Conservation (phyloP, 345 rosid genomes). For the Noccaea bulbosa region DNA sequence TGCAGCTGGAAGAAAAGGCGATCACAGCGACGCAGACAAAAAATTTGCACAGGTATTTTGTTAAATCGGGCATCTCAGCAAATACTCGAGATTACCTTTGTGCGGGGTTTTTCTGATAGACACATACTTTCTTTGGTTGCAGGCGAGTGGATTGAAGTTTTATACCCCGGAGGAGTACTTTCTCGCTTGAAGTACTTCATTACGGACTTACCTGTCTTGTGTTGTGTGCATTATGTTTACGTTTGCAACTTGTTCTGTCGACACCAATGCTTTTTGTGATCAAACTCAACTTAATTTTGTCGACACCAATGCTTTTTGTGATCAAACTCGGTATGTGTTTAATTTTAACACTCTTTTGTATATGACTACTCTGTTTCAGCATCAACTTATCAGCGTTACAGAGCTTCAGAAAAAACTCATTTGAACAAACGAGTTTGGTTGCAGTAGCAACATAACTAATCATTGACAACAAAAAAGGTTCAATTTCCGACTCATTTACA, state of each 20-base stretch:
- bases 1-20: slow-evolving; percentile 84
- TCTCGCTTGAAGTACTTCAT: slow-evolving; percentile 25
- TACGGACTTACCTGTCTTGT: slow-evolving; percentile 10
- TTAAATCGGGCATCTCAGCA: not conserved
- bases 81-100: not conserved
- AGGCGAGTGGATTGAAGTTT: slow-evolving; percentile 79
- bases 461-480: slow-evolving; percentile 18
- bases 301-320: slow-evolving; percentile 1
- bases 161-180: slow-evolving; percentile 80
- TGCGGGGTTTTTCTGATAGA: slow-evolving; percentile 14
- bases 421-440: not conserved
- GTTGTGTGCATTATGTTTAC: slow-evolving; percentile 5
- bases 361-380: slow-evolving; percentile 12
- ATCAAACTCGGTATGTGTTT: not conserved
- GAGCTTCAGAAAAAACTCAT: slow-evolving; percentile 11
- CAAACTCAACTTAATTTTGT: not conserved
- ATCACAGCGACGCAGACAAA: slow-evolving; percentile 88
- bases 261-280: slow-evolving; percentile 5
- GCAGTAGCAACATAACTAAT: slow-evolving; percentile 2
- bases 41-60: slow-evolving; percentile 79
- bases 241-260: not conserved
- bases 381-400: not conserved
- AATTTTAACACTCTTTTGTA: slow-evolving; percentile 4
- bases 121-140: slow-evolving; percentile 39
- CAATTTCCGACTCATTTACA: not conserved